A percentile compares a stretch with the other conserved stretches of the same genome.
phyloP scores from a whole-genome alignment of 2,329 filamentous ascomycete genomes.

The Pseudogymnoascus sp. region DNA sequence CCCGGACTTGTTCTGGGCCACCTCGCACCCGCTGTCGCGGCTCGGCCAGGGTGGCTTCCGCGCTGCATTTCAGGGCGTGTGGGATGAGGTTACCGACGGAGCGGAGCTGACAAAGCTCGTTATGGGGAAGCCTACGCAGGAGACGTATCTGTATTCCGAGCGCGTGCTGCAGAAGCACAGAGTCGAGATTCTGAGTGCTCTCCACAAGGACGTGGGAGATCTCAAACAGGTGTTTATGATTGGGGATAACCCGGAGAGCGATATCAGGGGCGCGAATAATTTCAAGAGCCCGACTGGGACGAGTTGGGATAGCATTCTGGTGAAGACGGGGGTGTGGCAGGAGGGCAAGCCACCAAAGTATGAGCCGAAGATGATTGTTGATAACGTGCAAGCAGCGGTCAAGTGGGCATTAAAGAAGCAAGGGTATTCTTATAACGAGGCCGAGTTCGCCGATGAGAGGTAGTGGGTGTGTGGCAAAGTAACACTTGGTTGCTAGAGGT shows the following conservation, averaged over 20 bases:
- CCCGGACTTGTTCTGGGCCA: conserved; percentile 82
- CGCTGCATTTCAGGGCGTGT: conserved; percentile 71
- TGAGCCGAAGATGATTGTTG: conserved; percentile 57
- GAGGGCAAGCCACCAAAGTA: conserved; percentile 48
- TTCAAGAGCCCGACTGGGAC: conserved; percentile 60
- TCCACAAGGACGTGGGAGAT: conserved; percentile 31
- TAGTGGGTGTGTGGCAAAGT: not conserved
- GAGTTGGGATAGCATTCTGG: conserved; percentile 70
- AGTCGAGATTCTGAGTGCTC: conserved; percentile 13
- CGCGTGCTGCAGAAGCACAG: conserved; percentile 58
- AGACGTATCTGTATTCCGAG: conserved; percentile 81
- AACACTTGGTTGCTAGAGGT: not conserved
- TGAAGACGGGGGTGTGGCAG: conserved; percentile 71
- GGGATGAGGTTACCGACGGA: conserved; percentile 62
- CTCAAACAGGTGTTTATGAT: conserved; percentile 85
- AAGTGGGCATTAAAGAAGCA: conserved; percentile 63
- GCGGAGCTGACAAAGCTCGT: conserved; percentile 52
- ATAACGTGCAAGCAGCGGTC: conserved; percentile 71
- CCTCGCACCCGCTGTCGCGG: conserved; percentile 73
- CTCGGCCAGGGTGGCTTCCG: conserved; percentile 90
- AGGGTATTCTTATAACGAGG: conserved; percentile 23
- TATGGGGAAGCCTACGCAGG: conserved; percentile 73
- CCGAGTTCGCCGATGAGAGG: conserved; percentile 2
- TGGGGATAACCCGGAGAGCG: conserved; percentile 81
- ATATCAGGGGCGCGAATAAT: conserved; percentile 79